Conservation (phyloP, 495 filamentous ascomycete species). For the Podospora appendiculata region DNA sequence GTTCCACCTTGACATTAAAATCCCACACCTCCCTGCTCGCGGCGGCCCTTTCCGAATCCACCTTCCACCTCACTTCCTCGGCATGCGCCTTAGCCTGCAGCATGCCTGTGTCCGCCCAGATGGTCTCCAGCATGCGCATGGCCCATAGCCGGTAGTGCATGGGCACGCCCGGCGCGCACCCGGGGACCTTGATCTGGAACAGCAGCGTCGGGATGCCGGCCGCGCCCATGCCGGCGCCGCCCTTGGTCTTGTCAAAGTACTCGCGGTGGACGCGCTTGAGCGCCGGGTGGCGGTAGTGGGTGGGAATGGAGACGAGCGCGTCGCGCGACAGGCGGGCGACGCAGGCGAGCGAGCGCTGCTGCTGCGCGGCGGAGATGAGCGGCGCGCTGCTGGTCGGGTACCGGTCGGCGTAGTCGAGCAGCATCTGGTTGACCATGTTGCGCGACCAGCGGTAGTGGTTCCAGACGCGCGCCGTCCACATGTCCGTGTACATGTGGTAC, state of each 20-base stretch:
- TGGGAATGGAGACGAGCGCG: slow-evolving; percentile 32
- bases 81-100: slow-evolving; percentile 29
- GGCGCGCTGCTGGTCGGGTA: slow-evolving; percentile 28
- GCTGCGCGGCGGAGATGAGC: slow-evolving; percentile 27
- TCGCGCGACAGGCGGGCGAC: slow-evolving; percentile 31
- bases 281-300: slow-evolving; percentile 38
- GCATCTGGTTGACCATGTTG: slow-evolving; percentile 48
- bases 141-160: slow-evolving; percentile 29
- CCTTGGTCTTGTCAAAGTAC: slow-evolving; percentile 26
- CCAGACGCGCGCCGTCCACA: slow-evolving; percentile 51
- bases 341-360: slow-evolving; percentile 18
- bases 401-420: slow-evolving; percentile 25
- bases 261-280: slow-evolving; percentile 17
- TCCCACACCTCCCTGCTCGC: too few relatives aligned
- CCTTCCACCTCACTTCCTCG: slow-evolving; percentile 3
- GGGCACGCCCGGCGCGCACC: slow-evolving; percentile 35
- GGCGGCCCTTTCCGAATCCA: too few relatives aligned
- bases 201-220: slow-evolving; percentile 34
- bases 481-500: slow-evolving; percentile 52
- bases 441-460: slow-evolving; percentile 58
- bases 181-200: slow-evolving; percentile 33
- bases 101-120: slow-evolving; percentile 41
- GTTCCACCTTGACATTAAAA: too few relatives aligned
- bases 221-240: slow-evolving; percentile 32
- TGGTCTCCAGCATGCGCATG: slow-evolving; percentile 25